Percentiles rank a stretch among this genome's conserved stretches.
Conservation (phyloP, 192 early-diverging fungal genomes). For the Coemansia sp. region DNA sequence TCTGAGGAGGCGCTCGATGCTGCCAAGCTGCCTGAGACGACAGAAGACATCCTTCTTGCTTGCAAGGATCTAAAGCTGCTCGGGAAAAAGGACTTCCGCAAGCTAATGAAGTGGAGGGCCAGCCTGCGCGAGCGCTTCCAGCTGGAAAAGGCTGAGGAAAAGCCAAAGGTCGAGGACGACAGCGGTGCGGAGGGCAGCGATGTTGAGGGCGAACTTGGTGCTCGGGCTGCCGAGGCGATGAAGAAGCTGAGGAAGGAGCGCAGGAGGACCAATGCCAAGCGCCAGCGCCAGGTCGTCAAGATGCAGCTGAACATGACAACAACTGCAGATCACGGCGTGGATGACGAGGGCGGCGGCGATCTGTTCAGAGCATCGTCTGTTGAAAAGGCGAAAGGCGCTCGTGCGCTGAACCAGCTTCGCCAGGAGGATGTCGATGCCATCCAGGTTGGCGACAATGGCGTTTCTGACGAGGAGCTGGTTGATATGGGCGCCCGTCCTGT, state of each 20-base stretch:
- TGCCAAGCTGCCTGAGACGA: conserved; percentile 65
- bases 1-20: conserved; percentile 64
- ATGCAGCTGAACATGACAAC: conserved; percentile 83
- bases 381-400: conserved; percentile 38
- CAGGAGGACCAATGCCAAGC: conserved; percentile 68
- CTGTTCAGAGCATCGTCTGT: conserved; percentile 60
- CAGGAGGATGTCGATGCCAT: conserved; percentile 52
- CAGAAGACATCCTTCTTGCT: conserved; percentile 74
- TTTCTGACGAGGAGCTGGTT: conserved; percentile 54
- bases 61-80: conserved; percentile 90
- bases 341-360: conserved; percentile 60
- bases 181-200: conserved; percentile 47
- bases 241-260: conserved; percentile 57
- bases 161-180: conserved; percentile 45
- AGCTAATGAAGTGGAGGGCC: conserved; percentile 86
- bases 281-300: conserved; percentile 66
- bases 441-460: conserved; percentile 39
- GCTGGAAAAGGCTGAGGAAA: conserved; percentile 49
- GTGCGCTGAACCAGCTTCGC: conserved; percentile 35
- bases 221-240: conserved; percentile 50
- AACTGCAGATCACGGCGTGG: conserved; percentile 73
- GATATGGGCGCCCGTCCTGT: conserved; percentile 53
- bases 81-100: conserved; percentile 92
- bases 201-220: conserved; percentile 50
- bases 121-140: conserved; percentile 62